Evolutionary conservation across 805 yeast genomes (phyloP).

Genomic region (Kuraishia piskuri): DNA sequence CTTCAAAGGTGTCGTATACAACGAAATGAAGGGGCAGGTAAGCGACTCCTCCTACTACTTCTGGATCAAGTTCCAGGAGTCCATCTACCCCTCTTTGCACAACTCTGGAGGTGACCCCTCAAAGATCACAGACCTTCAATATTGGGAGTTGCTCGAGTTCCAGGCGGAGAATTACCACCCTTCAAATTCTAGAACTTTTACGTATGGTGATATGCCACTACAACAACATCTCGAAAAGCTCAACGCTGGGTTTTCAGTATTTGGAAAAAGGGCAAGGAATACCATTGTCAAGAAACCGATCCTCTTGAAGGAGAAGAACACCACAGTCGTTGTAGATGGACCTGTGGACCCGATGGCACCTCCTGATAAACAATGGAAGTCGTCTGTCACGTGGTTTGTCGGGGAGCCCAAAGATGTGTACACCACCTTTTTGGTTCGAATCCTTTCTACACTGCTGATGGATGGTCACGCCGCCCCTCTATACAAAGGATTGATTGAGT

Average conservation of each 20-base stretch:
- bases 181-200: conserved; percentile 75
- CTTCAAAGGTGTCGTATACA: conserved; percentile 94
- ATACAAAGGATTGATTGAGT: conserved; percentile 78
- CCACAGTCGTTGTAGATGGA: conserved; percentile 41
- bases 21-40: conserved; percentile 97
- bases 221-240: conserved; percentile 49
- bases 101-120: conserved; percentile 95
- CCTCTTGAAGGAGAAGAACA: conserved; percentile 22
- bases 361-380: conserved; percentile 58
- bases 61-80: conserved; percentile 77
- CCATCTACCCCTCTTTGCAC: conserved; percentile 75
- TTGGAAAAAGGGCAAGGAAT: conserved; percentile 38
- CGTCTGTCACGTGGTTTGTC: conserved; percentile 83
- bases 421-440: conserved; percentile 62
- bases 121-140: conserved; percentile 61
- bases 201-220: conserved; percentile 77
- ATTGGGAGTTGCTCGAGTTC: conserved; percentile 71
- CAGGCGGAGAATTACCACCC: conserved; percentile 81
- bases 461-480: conserved; percentile 93
- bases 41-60: conserved; percentile 80
- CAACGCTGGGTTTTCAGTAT: conserved; percentile 37
- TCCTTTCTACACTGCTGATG: conserved; percentile 60
- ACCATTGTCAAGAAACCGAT: conserved; percentile 38
- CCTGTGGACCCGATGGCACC: conserved; percentile 78
- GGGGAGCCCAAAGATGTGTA: conserved; percentile 66